Percentiles rank a stretch among this genome's conserved stretches.
Conservation (phyloP, 2,329 filamentous ascomycete genomes). For the Phaeosphaeriaceae sp. region DNA sequence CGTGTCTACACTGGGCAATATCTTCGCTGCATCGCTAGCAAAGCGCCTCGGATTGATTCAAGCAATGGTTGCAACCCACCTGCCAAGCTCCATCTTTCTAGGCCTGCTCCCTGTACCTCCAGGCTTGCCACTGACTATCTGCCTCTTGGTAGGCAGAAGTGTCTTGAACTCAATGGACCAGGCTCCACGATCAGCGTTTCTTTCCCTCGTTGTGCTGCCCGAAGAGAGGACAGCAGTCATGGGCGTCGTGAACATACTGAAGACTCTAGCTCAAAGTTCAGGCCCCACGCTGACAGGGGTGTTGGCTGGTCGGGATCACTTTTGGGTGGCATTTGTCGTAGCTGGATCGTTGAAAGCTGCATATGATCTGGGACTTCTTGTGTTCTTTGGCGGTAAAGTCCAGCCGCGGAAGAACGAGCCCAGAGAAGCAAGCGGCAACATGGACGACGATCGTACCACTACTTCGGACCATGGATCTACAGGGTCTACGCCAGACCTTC, state of each 20-base stretch:
- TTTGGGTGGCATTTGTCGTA: conserved; percentile 50
- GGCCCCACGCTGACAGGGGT: conserved; percentile 47
- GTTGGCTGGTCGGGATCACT: conserved; percentile 38
- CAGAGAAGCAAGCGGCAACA: conserved; percentile 3
- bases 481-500: neutral
- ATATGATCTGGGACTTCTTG: conserved; percentile 47
- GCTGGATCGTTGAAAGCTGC: conserved; percentile 45
- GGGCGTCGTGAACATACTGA: conserved; percentile 49
- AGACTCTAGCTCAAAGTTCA: conserved; percentile 43
- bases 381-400: conserved; percentile 41
- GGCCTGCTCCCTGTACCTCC: conserved; percentile 37
- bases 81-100: conserved; percentile 46
- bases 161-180: conserved; percentile 49
- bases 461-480: neutral
- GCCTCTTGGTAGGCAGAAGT: conserved; percentile 39
- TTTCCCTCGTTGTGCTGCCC: conserved; percentile 41
- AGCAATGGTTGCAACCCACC: conserved; percentile 49
- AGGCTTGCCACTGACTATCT: conserved; percentile 34
- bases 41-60: conserved; percentile 65
- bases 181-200: conserved; percentile 46
- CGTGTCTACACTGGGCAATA: conserved; percentile 39
- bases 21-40: conserved; percentile 58
- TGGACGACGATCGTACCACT: neutral
- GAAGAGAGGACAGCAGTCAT: conserved; percentile 49
- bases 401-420: conserved; percentile 15